These are phyloP conservation scores for Globisporangium spinosum DNA, from an alignment of 352 stramenopile genomes.

Conservation along the genomic window DNA sequence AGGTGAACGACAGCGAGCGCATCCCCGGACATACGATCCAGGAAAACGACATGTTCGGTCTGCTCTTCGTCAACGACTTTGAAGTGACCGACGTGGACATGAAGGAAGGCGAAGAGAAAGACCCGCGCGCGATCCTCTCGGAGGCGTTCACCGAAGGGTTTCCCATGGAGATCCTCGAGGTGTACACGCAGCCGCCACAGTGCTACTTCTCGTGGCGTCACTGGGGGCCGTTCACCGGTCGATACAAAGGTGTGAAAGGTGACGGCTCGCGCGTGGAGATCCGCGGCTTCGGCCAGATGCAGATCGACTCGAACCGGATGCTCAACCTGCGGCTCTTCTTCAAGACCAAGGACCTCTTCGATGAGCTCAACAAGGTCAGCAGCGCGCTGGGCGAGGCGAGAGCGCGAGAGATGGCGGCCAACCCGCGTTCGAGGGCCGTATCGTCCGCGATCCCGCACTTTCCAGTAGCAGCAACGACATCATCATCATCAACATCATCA, in stretches of 20 bases:
- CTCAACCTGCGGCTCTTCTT: slow-evolving; percentile 61
- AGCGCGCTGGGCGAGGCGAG: slow-evolving; percentile 17
- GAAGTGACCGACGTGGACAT: slow-evolving; percentile 29
- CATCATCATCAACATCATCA: background rate
- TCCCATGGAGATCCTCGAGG: slow-evolving; percentile 74
- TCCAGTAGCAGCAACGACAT: background rate
- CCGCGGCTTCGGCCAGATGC: slow-evolving; percentile 69
- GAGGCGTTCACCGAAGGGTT: slow-evolving; percentile 75
- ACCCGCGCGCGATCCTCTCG: slow-evolving; percentile 46
- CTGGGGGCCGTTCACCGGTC: slow-evolving; percentile 70
- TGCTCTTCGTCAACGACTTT: slow-evolving; percentile 51
- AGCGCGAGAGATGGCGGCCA: slow-evolving; percentile 7
- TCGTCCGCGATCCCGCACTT: background rate
- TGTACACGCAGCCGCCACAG: slow-evolving; percentile 70
- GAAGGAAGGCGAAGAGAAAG: slow-evolving; percentile 38
- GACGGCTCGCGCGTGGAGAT: slow-evolving; percentile 57
- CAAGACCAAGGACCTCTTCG: slow-evolving; percentile 58
- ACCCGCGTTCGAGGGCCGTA: slow-evolving; percentile 12
- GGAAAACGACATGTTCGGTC: slow-evolving; percentile 66
- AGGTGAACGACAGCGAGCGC: slow-evolving; percentile 62
- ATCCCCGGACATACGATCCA: slow-evolving; percentile 37
- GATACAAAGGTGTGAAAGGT: slow-evolving; percentile 58
- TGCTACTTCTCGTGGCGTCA: slow-evolving; percentile 82
- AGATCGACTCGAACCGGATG: slow-evolving; percentile 49
- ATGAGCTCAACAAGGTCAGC: slow-evolving; percentile 34